phyloP scores from a whole-genome alignment of 129 eudicot species.

The Ambrosia artemisiifolia region DNA sequence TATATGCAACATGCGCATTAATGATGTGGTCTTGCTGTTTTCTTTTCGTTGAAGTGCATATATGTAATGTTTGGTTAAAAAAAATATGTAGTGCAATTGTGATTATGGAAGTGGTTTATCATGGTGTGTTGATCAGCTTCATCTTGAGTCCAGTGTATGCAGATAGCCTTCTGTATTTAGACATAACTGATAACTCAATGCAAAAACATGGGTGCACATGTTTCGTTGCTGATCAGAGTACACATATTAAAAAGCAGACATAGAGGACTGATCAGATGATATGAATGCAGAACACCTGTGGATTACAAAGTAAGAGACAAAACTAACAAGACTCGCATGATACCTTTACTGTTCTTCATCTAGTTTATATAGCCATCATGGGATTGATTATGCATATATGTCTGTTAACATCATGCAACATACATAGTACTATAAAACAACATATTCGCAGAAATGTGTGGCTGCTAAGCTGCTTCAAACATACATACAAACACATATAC shows the following conservation, averaged over 20 bases:
- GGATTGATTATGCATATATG: not conserved
- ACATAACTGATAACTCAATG: not conserved
- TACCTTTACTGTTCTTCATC: not conserved
- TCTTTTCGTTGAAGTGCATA: not conserved
- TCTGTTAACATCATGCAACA: not conserved
- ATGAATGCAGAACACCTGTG: too few species aligned
- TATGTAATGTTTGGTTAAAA: not conserved
- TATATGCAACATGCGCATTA: not conserved
- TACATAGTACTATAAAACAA: constrained; percentile 1
- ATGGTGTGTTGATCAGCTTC: not conserved
- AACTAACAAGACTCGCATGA: too few species aligned
- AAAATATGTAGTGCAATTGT: not conserved
- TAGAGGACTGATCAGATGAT: not conserved
- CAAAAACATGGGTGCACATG: too few species aligned
- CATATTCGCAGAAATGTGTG: not conserved
- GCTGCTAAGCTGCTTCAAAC: constrained; percentile 11
- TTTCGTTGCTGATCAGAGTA: too few species aligned
- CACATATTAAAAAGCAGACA: not conserved
- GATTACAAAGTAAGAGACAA: too few species aligned
- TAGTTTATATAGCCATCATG: not conserved
- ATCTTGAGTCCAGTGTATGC: not conserved
- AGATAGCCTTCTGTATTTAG: not conserved
- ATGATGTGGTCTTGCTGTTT: not conserved
- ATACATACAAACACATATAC: not conserved
- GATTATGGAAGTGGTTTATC: not conserved